A percentile compares a stretch with the other conserved stretches of the same genome.
phyloP scores from a whole-genome alignment of 495 filamentous ascomycete genomes.

The Rostrohypoxylon terebratum region DNA sequence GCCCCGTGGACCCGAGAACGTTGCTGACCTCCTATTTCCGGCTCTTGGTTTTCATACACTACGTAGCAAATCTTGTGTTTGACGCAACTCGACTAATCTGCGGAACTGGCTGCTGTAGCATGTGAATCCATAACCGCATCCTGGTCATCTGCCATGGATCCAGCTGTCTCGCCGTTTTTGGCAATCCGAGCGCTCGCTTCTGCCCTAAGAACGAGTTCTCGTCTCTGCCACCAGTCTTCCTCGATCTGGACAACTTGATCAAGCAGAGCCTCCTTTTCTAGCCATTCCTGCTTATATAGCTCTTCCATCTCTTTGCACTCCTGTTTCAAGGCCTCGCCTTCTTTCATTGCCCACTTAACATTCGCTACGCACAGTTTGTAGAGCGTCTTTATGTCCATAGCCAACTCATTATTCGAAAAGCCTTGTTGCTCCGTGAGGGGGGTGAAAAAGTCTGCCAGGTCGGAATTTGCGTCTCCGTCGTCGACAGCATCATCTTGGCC shows the following conservation, averaged over 20 bases:
- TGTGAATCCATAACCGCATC: constrained; percentile 26
- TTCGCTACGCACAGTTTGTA: constrained; percentile 80
- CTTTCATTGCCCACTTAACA: constrained; percentile 82
- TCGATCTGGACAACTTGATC: constrained; percentile 67
- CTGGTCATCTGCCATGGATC: constrained; percentile 9
- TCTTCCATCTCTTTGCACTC: constrained; percentile 75
- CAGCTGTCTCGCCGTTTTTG: constrained; percentile 18
- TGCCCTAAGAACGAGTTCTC: constrained; percentile 56
- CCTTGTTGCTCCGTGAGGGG: constrained; percentile 68
- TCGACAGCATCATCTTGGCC: constrained; percentile 66
- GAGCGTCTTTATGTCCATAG: constrained; percentile 74
- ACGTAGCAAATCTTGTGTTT: not conserved
- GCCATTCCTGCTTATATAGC: constrained; percentile 79
- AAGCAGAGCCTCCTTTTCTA: constrained; percentile 79
- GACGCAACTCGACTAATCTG: constrained; percentile 13
- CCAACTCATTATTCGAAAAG: constrained; percentile 79
- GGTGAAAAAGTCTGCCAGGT: constrained; percentile 61
- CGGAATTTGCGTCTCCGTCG: constrained; percentile 63
- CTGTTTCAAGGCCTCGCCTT: constrained; percentile 68
- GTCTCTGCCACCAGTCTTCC: constrained; percentile 60
- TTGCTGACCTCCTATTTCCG: not conserved
- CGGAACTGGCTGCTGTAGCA: constrained; percentile 15
- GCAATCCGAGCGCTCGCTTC: constrained; percentile 40
- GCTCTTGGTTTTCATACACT: not conserved
- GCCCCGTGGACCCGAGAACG: not conserved